Evolutionary conservation across 176 grass and related monocot genomes (phyloP).

Genomic region (Tillandsia fasciculata): DNA sequence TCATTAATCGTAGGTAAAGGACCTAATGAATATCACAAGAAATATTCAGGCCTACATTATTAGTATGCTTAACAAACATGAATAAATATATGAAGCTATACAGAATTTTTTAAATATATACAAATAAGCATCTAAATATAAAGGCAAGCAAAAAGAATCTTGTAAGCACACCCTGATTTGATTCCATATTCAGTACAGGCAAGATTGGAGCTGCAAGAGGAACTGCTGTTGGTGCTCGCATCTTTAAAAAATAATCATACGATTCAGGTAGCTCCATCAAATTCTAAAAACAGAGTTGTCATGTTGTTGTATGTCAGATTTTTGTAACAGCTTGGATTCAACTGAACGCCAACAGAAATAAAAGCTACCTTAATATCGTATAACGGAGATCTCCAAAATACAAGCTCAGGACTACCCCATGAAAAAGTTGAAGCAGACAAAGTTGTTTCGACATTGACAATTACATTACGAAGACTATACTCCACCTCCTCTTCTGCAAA

Average conservation of each 20-base stretch:
- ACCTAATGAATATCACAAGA: slow-evolving; percentile 38
- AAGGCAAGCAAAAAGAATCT: slow-evolving; percentile 14
- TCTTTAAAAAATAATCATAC: slow-evolving; percentile 47
- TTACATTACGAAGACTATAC: slow-evolving; percentile 37
- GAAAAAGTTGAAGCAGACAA: slow-evolving; percentile 42
- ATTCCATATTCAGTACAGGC: slow-evolving; percentile 53
- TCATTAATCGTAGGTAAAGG: slow-evolving; percentile 63
- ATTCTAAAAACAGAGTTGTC: slow-evolving; percentile 45
- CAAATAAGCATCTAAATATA: slow-evolving; percentile 4
- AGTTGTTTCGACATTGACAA: slow-evolving; percentile 63
- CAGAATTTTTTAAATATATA: slow-evolving; percentile 15
- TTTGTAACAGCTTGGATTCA: background rate
- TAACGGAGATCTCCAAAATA: slow-evolving; percentile 63
- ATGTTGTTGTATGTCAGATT: background rate
- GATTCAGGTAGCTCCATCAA: slow-evolving; percentile 39
- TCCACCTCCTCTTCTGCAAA: slow-evolving; percentile 88
- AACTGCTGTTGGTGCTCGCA: slow-evolving; percentile 36
- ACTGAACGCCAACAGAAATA: slow-evolving; percentile 3
- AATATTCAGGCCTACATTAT: background rate
- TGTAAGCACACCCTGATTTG: slow-evolving; percentile 48
- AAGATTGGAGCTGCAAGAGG: slow-evolving; percentile 46
- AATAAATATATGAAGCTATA: background rate
- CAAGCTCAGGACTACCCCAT: slow-evolving; percentile 50
- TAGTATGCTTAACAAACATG: background rate
- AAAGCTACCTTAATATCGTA: slow-evolving; percentile 65